These are phyloP conservation scores for Colletotrichum coccodes DNA, from an alignment of 2,329 filamentous ascomycete genomes.

Conservation along the genomic window DNA sequence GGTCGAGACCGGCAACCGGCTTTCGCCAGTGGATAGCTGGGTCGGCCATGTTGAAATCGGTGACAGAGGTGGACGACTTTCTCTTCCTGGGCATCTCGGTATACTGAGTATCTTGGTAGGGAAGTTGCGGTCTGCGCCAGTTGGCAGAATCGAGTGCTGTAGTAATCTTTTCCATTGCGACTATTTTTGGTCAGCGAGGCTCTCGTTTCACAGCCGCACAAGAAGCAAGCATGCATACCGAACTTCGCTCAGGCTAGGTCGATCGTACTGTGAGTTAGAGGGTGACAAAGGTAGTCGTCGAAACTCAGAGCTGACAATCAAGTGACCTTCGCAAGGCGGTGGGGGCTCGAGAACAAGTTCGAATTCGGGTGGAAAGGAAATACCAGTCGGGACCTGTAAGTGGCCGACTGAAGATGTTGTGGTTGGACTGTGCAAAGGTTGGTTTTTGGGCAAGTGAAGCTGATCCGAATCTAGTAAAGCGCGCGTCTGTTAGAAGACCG, in stretches of 20 bases:
- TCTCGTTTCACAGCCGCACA: neutral
- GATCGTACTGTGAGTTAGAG: neutral
- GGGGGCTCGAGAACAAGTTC: neutral
- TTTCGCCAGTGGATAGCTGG: slow-evolving; percentile 14
- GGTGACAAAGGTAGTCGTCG: neutral
- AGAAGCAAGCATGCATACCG: neutral
- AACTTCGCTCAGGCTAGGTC: neutral
- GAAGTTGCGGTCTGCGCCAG: slow-evolving; percentile 17
- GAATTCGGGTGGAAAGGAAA: neutral
- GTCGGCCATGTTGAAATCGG: slow-evolving; percentile 12
- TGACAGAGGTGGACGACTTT: neutral
- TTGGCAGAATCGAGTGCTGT: slow-evolving; percentile 2
- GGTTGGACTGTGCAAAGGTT: neutral
- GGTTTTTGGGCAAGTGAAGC: neutral
- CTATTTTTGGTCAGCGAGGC: neutral
- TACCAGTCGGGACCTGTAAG: no score
- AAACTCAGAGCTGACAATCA: neutral
- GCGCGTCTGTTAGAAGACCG: neutral
- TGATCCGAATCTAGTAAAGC: neutral
- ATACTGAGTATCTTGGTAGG: neutral
- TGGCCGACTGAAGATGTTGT: neutral
- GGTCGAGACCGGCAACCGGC: slow-evolving; percentile 2
- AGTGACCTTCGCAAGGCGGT: neutral
- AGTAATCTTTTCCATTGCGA: slow-evolving; percentile 3
- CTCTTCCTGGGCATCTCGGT: neutral